Base-by-base conservation (phyloP, 2,329 filamentous ascomycete species). In the Neocucurbitaria cava region DNA sequence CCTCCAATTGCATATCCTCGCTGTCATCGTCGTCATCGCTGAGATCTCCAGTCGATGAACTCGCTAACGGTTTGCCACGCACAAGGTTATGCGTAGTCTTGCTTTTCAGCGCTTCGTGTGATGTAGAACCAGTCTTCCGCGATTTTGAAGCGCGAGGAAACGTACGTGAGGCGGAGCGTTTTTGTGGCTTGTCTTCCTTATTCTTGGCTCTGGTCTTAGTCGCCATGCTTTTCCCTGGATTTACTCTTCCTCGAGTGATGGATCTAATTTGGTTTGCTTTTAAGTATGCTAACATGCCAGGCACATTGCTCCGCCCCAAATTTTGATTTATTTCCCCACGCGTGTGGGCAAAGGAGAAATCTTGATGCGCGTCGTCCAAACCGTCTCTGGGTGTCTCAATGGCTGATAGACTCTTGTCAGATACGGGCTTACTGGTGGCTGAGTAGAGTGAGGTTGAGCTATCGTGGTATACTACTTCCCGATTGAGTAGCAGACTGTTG, bases 401-500 rank as follows among this genome's bases (percentile, higher is more conserved):
- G 13, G 13, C 5, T 31, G 30, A 31, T 31, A 3, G 9, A 31
- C 30, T 10, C 30, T 31, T 11, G 9, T 26, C 24, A 9, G 9
- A 9, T 26, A 9, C 24, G 24, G 24, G 24, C 24, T 9, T 26
- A 26, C 30, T 31, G 8, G 30, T 35, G 10, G 13, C 13, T 4
- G 31, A 17, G 4, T 6, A n/a, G 15, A 40, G 15, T 15, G 30
- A 15, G 20, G 30, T 7, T 24, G 43, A 33, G 17, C 26, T 11
- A n/a, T 13, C 24, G 20, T 33, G 42, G 20, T 60, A 60, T 3
- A 47, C 57, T 10, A n/a, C 6, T 18, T 51, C 46, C 7, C 56
- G 57, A 54, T 59, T 15, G 24, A 55, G 54, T 3, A 62, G 44
- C 3, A 59, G 45, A 9, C 36, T 46, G 28, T 46, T 30, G 8